Evolutionary conservation across 1,284 basidiomycete species (phyloP), one percentile per base, ranked within the genome.

Genomic region (Irpex lacteus): DNA sequence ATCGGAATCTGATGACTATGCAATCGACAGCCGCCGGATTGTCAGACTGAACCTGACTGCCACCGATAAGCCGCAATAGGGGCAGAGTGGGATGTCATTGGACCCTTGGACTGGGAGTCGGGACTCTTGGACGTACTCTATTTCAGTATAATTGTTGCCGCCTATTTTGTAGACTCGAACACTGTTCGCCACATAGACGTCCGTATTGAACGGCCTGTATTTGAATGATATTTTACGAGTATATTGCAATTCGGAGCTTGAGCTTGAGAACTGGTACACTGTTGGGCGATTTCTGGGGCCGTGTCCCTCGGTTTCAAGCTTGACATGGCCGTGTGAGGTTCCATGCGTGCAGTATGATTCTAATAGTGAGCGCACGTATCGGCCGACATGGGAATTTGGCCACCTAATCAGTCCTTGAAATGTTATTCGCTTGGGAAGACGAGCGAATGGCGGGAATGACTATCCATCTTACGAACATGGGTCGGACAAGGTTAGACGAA

Each of bases 11-110:
- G 55, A 73, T 5, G 74, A 81, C 49, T 68, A 67, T 18, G 64
- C 62, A 13, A 55, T 76, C 38, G 83, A 85, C 73, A 83, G 79
- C 71, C 77, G 84, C 47, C 79, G 74, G 62, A 85, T 86, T 63
- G 80, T 82, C 26, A 76, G 76, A 61, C 71, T 86, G 34, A 76
- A 75, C 38, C 81, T 85, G 61, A 80, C 82, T 11, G 85, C 82
- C 47, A 78, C 75, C 37, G 83, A 86, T 68, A 69, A 71, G 49
- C 73, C 73, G 53, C 37, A 44, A 32, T 62, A 26, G 26, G 26
- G 26, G 26, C 26, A 26, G 37, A 44, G 4, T 8, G 13, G 58
- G n/a, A 34, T 7, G 15, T 9, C 55, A n/a, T 54, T 19, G 26
- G 26, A 26, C 26, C 26, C 26, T 26, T 26, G 26, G 26, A 3